Conservation (phyloP, 116 monocot genomes). For the Papilionanthe hybrid region DNA sequence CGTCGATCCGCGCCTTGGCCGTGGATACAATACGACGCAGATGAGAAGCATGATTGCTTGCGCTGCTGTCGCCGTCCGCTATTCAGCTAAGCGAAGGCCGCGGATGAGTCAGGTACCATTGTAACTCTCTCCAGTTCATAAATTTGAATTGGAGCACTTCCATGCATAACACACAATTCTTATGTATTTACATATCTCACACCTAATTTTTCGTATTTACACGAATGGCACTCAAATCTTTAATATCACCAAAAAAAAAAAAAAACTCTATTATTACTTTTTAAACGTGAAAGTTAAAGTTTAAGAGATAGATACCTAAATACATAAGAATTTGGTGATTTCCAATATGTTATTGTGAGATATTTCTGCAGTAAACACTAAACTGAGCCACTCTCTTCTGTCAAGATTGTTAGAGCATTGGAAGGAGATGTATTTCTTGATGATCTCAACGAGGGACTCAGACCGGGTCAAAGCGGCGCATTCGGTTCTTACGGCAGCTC, state of each 20-base stretch:
- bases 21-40: conserved; percentile 41
- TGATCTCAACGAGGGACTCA: conserved; percentile 59
- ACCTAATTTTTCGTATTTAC: too few species aligned
- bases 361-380: neutral
- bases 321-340: too few species aligned
- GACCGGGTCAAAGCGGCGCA: conserved; percentile 54
- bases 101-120: conserved; percentile 63
- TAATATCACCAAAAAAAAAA: too few species aligned
- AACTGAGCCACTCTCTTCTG: neutral
- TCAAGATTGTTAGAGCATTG: conserved; percentile 64
- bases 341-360: neutral
- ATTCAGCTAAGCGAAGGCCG: conserved; percentile 53
- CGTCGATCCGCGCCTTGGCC: conserved; percentile 43
- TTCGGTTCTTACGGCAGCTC: conserved; percentile 19
- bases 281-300: too few species aligned
- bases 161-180: too few species aligned
- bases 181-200: too few species aligned
- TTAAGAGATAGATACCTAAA: too few species aligned
- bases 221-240: too few species aligned
- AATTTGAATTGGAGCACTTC: too few species aligned
- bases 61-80: conserved; percentile 63
- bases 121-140: neutral
- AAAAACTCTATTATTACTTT: too few species aligned
- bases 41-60: conserved; percentile 58
- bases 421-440: conserved; percentile 77